Base-by-base conservation (phyloP, 2,329 filamentous ascomycete genomes). In the Arthrobotrys conoides region DNA sequence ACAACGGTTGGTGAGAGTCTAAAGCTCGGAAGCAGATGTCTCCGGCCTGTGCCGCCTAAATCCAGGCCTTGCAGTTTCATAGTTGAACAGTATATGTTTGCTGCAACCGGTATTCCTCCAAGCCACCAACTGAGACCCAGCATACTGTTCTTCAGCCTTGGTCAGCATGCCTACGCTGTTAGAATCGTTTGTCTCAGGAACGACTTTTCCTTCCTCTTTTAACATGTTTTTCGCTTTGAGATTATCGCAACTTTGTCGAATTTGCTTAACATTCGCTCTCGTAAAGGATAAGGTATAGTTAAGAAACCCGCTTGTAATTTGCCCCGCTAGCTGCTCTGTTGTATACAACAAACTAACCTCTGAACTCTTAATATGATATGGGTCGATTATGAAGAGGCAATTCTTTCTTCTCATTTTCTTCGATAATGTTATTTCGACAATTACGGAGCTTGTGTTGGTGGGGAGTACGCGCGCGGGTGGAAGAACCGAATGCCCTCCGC, bases 211-310 rank as follows among this genome's bases (percentile, higher is more conserved):
- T 8, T 10, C 33, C 9, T 49, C 33, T 3, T 57, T 41, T 14
- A 22, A 30, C 14, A 38, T 38, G 22, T 48, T 36, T 5, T 36
- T 55, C 16, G 44, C 44, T 3, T 59, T 44, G 51, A 69, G 48
- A 36, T 3, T 49, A 4, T 59, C 36, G 10, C 51, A 48, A 4
- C 22, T 69, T 36, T 59, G 33, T 3, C 36, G 66, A 9, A 59
- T 69, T 12, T 10, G 38, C n/a, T 49, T 69, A 4, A 59, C 51
- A 14, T 69, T 59, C 22, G 51, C 27, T 5, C 10, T 69, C 2
- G 27, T 69, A 30, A 33, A 22, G 22, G 51, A 69, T 36, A 38
- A 69, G 66, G 66, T 69, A 69, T 27, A 18, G n/a, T 36, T 57
- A 38, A 4, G 12, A 9, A 30, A 30, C 8, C 27, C 27, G 8